Evolutionary conservation across 768 basidiomycete genomes (phyloP), one percentile per base, ranked within the genome.

Genomic region (Vararia minispora): DNA sequence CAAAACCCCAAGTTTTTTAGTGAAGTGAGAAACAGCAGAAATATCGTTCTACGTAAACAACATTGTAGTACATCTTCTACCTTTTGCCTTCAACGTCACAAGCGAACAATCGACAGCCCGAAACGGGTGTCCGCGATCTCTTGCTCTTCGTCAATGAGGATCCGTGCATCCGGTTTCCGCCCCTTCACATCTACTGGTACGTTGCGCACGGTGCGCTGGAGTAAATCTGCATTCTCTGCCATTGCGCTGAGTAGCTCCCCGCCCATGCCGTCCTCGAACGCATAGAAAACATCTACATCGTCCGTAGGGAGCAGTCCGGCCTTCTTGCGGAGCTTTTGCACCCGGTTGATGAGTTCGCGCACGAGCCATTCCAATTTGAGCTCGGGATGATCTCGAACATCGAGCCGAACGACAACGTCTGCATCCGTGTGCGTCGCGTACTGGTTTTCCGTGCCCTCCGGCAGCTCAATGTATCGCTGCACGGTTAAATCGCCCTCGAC

Each of bases 251-350:
- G 58, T 39, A 91, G 53, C 30, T 84, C 82, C 16, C 62, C 62
- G 9, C 82, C 80, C 7, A 66, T 50, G 18, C 76, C 84, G 11
- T 72, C 71, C 51, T 81, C 78, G 56, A 94, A 85, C 41, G 61
- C 60, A 63, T 91, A 91, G 61, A 79, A 92, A 28, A 95, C 73
- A 37, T 86, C 71, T 21, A 97, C 78, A 54, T 95, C 88, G 55
- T 99, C 95, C 6, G 90, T 91, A 14, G 94, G 82, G 59, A 91
- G 89, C 46, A 98, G 66, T 11, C 91, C 90, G 1, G 90, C 91
- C 60, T 91, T 89, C 66, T 99, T 99, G 50, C 95, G 72, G 43
- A 97, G 65, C 56, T 87, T 89, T 64, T 99, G 95, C 29, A 97
- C 80, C 38, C 92, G 81, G 48, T 91, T 94, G 46, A 84, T 82